A percentile compares a stretch with the other conserved stretches of the same genome.
Evolutionary conservation across 2,329 filamentous ascomycete genomes (phyloP).

Genomic region (Intubia oerlemansii): DNA sequence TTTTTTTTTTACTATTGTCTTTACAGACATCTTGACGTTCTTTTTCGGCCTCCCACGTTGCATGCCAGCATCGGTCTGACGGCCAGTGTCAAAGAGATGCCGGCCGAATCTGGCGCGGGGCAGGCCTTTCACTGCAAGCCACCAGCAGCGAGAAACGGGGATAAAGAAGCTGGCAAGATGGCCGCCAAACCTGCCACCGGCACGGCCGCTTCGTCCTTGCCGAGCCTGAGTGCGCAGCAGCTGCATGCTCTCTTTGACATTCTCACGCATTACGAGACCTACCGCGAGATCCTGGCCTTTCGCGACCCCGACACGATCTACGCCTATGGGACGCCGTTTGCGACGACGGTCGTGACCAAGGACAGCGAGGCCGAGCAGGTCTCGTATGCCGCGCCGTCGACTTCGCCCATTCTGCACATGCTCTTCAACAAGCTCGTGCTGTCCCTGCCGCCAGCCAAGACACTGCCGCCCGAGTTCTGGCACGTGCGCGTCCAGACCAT

Average conservation of each 20-base stretch:
- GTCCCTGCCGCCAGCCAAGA: slow-evolving; percentile 41
- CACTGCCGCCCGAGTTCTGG: slow-evolving; percentile 45
- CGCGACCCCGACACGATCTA: slow-evolving; percentile 41
- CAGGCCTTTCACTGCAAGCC: too few relatives aligned
- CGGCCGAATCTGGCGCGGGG: too few relatives aligned
- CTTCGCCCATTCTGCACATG: slow-evolving; percentile 45
- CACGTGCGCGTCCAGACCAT: slow-evolving; percentile 35
- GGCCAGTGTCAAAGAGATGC: too few relatives aligned
- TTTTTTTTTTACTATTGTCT: too few relatives aligned
- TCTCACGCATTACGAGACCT: slow-evolving; percentile 36
- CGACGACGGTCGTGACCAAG: slow-evolving; percentile 4
- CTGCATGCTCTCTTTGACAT: slow-evolving; percentile 35
- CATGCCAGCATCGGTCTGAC: too few relatives aligned
- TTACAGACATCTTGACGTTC: too few relatives aligned
- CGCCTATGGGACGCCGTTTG: slow-evolving; percentile 51
- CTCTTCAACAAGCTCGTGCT: slow-evolving; percentile 45
- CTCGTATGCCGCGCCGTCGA: slow-evolving; percentile 17
- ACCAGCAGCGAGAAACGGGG: too few relatives aligned
- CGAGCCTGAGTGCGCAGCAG: slow-evolving; percentile 15
- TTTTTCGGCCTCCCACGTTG: too few relatives aligned
- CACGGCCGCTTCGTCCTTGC: background rate
- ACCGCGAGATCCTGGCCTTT: slow-evolving; percentile 51
- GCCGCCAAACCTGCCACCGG: background rate
- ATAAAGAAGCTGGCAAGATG: too few relatives aligned
- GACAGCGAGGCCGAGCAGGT: background rate